These are phyloP conservation scores for Colletotrichum endophyticum DNA, from an alignment of 2,329 filamentous ascomycete genomes.

Conservation along the genomic window DNA sequence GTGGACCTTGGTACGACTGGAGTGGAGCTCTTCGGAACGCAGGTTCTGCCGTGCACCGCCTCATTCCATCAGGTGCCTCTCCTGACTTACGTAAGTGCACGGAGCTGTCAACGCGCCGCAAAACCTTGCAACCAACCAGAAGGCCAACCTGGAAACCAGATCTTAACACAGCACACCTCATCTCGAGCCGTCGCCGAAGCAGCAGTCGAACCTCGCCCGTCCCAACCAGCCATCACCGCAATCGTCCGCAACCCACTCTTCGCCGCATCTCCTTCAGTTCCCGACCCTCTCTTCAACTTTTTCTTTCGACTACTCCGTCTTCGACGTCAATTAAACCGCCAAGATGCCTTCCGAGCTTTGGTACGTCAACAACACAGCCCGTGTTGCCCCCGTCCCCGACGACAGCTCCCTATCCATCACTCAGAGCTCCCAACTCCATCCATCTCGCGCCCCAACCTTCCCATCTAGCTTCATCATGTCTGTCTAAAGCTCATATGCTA, in stretches of 20 bases:
- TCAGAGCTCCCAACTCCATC: conserved; percentile 33
- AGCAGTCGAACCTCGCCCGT: conserved; percentile 19
- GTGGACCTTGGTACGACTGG: not conserved
- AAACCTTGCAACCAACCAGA: conserved; percentile 46
- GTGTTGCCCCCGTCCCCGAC: conserved; percentile 32
- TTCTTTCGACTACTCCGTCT: conserved; percentile 16
- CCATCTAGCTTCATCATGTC: not conserved
- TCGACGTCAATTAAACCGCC: conserved; percentile 36
- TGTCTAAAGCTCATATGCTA: conserved; percentile 23
- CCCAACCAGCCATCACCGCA: conserved; percentile 2
- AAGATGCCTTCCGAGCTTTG: conserved; percentile 83
- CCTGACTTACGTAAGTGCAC: conserved; percentile 15
- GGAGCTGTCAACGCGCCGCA: conserved; percentile 37
- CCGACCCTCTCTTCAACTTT: not conserved
- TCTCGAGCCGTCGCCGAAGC: conserved; percentile 18
- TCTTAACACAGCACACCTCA: conserved; percentile 32
- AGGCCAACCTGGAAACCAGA: conserved; percentile 41
- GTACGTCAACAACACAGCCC: conserved; percentile 60
- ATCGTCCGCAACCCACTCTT: conserved; percentile 15
- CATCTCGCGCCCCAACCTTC: not conserved
- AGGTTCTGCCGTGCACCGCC: not conserved
- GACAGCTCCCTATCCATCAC: conserved; percentile 32
- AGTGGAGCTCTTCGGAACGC: not conserved
- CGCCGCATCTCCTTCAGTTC: conserved; percentile 15
- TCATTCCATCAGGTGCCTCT: not conserved